Evolutionary conservation across 352 stramenopile genomes (phyloP), one percentile per base, ranked within the genome.

Genomic region (Phytophthora constricta): DNA sequence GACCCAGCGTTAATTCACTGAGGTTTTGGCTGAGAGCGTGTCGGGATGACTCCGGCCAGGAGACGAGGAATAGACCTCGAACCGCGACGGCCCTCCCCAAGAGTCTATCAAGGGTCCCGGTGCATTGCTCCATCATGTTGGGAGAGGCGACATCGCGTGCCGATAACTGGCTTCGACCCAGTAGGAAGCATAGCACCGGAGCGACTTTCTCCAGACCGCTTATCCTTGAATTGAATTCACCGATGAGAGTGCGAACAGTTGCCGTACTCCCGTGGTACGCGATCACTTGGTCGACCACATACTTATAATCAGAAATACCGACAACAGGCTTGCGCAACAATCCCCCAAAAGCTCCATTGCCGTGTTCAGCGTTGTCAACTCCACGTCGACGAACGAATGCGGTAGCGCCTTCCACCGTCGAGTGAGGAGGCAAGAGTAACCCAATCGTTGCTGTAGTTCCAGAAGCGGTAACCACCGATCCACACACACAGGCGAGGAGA

Each of bases 141-240:
- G 55, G 31, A 37, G 31, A 37, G 31, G 31, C 13, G 31, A 33
- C 17, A 16, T 5, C 5, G 27, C 13, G 20, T 14, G 33, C 10
- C n/a, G 11, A 22, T 52, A 22, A 33, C 14, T 37, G 23, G 26
- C 34, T 5, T 16, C 23, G 37, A 8, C 23, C 46, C 10, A 17
- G 2, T 2, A 65, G 47, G 41, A 65, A 65, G 43, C 57, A 65
- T 2, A 58, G 11, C 5, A 57, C 57, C 0, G 57, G 57, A 26
- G 34, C 23, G 5, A 52, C 47, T 16, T 58, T 47, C 13, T 37
- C 53, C 3, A 52, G 8, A 34, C 43, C 53, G 4, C 10, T 26
- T 14, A 52, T 16, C 19, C 27, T 2, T 17, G 53, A 52, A n/a
- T 0, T 9, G 22, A 52, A 42, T 20, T 42, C 52, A 11, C 52